Percentiles rank a stretch among this genome's conserved stretches.
These are phyloP conservation scores for Quercus alba DNA, from an alignment of 306 rosid species.

Conservation along the genomic window DNA sequence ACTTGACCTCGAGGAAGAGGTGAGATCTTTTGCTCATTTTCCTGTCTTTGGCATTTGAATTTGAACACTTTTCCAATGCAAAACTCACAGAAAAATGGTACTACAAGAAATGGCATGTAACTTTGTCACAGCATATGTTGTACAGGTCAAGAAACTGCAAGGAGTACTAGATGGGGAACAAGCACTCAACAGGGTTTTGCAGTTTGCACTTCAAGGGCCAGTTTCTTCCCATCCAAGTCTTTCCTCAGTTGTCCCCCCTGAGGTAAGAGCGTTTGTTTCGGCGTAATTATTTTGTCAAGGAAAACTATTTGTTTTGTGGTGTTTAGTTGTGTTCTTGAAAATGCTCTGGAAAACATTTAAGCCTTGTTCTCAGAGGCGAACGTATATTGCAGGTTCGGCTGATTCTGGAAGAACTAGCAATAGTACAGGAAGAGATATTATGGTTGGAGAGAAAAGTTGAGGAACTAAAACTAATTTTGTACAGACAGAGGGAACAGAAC, in stretches of 20 bases:
- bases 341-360: not conserved
- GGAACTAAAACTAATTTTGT: slow-evolving; percentile 52
- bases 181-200: slow-evolving; percentile 49
- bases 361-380: not conserved
- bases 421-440: slow-evolving; percentile 68
- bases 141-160: slow-evolving; percentile 62
- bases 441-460: slow-evolving; percentile 67
- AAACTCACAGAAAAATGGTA: not conserved
- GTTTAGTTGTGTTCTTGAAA: too few relatives aligned
- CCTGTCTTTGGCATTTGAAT: not conserved
- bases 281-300: too few relatives aligned
- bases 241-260: slow-evolving; percentile 54
- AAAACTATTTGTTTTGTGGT: too few relatives aligned
- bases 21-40: not conserved
- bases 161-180: slow-evolving; percentile 63
- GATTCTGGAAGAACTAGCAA: slow-evolving; percentile 63
- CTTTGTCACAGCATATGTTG: not conserved
- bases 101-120: not conserved
- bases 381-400: slow-evolving; percentile 47
- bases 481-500: slow-evolving; percentile 50
- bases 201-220: slow-evolving; percentile 66
- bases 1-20: slow-evolving; percentile 70
- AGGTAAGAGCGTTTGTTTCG: slow-evolving; percentile 28
- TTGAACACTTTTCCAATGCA: not conserved
- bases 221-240: slow-evolving; percentile 45